These are phyloP conservation scores for Boletus reticulatus DNA, from an alignment of 768 basidiomycete species.

Conservation along the genomic window DNA sequence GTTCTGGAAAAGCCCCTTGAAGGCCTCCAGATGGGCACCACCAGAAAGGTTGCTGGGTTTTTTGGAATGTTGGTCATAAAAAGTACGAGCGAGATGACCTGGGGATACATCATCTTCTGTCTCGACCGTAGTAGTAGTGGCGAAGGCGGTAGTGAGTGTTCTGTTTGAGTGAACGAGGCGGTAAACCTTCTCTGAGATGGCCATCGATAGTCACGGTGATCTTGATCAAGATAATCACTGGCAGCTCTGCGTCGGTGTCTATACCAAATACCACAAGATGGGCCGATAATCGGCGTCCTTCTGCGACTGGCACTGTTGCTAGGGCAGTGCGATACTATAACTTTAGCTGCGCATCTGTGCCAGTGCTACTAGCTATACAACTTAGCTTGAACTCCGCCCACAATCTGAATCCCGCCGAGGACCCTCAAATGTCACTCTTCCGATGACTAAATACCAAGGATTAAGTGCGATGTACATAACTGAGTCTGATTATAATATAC, in stretches of 20 bases:
- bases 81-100: conserved; percentile 36
- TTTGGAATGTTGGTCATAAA: conserved; percentile 34
- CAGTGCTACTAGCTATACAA: too few relatives aligned
- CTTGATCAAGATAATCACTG: not conserved
- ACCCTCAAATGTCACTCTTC: too few relatives aligned
- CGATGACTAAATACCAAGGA: too few relatives aligned
- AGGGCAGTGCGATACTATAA: too few relatives aligned
- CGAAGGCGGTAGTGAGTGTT: conserved; percentile 44
- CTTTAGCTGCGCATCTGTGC: too few relatives aligned
- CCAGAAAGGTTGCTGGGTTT: conserved; percentile 24
- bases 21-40: conserved; percentile 13
- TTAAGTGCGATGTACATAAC: too few relatives aligned
- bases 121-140: conserved; percentile 29
- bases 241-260: not conserved
- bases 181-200: conserved; percentile 31
- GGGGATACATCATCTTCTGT: conserved; percentile 25
- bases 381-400: too few relatives aligned
- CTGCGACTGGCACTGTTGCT: too few relatives aligned
- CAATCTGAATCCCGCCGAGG: too few relatives aligned
- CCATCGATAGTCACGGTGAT: conserved; percentile 13
- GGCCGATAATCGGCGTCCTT: not conserved
- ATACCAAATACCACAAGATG: too few relatives aligned
- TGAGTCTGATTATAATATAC: too few relatives aligned
- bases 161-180: conserved; percentile 31
- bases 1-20: conserved; percentile 20